Base-by-base conservation (phyloP, 2,329 filamentous ascomycete species). In the Pseudomassariella vexata region DNA sequence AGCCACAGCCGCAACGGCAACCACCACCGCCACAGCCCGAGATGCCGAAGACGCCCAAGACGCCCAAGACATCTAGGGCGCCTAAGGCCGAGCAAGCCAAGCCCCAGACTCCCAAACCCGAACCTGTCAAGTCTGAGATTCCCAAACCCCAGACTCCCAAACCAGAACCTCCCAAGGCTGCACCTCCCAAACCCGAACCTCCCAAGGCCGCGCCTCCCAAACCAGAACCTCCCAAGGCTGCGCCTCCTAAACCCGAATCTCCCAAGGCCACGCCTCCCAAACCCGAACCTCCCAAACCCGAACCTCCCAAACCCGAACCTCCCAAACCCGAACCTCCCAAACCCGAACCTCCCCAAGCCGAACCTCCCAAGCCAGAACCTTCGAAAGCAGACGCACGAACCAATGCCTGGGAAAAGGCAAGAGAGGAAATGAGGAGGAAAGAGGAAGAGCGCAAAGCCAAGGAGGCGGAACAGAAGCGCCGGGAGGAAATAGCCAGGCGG, bases 371-470 rank as follows among this genome's bases (percentile, higher is more conserved):
- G 30, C 28, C 36, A 6, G 21, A 30, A 12, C n/a, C n/a, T n/a
- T n/a, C n/a, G n/a, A n/a, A n/a, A n/a, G 32, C 52, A 9, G 58
- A 59, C 28, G 45, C 59, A 16, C 56, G 62, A 1, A 71, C 68
- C 47, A 62, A 65, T 7, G 64, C 73, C 1, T 84, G 80, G 80
- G 79, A 84, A 44, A 82, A 76, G 51, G 80, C 79, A 4, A 66
- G 79, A 33, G 80, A 85, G 48, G 79, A 84, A 43, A 81, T 73
- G 14, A 65, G 73, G 25, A 71, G 65, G 36, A 69, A 70, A 34
- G 79, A 82, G 43, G 78, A 80, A 42, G 76, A 82, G 41, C 75
- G 76, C 9, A 79, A 69, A 47, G 62, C 62, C 3, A 70, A 66
- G 40, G 75, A 79, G 41, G 76, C 73, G 3, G 78, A 82, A 40